Evolutionary conservation across 148 eudicot genomes (phyloP).

Genomic region (Salicornia ramosissima): DNA sequence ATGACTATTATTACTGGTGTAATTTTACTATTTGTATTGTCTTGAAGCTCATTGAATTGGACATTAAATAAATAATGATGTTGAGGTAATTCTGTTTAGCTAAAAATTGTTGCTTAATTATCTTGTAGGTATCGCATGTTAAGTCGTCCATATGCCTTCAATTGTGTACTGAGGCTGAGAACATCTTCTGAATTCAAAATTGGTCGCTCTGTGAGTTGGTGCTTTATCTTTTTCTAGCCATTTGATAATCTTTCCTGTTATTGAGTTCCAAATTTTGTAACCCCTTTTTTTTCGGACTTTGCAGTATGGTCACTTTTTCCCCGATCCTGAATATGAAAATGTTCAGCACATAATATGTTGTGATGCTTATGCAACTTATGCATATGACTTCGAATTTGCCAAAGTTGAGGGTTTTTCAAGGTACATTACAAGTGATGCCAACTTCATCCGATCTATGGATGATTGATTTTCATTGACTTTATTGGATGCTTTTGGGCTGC

Average conservation of each 20-base stretch:
- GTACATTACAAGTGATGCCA: constrained; percentile 31
- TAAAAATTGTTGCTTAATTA: neutral
- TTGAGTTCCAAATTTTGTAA: constrained; percentile 17
- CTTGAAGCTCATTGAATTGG: neutral
- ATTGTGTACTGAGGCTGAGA: constrained; percentile 81
- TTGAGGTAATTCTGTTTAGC: neutral
- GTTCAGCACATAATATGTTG: constrained; percentile 96
- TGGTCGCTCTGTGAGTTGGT: constrained; percentile 72
- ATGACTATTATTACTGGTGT: neutral
- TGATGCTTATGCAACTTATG: constrained; percentile 90
- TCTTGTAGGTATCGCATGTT: constrained; percentile 84
- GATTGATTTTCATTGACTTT: neutral
- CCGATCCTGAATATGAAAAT: constrained; percentile 95
- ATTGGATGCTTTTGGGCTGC: neutral
- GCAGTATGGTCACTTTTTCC: constrained; percentile 99
- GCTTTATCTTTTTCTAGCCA: neutral
- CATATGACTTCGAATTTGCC: constrained; percentile 89
- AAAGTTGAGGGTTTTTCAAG: constrained; percentile 79
- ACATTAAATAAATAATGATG: neutral
- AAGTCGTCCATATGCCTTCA: constrained; percentile 95
- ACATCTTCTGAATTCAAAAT: constrained; percentile 79
- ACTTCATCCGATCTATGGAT: neutral
- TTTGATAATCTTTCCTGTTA: too few species aligned
- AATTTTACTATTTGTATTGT: neutral
- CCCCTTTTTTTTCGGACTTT: constrained; percentile 3